Evolutionary conservation across 2,329 filamentous ascomycete species (phyloP), one percentile per base, ranked within the genome.

Genomic region (Knufia fluminis): DNA sequence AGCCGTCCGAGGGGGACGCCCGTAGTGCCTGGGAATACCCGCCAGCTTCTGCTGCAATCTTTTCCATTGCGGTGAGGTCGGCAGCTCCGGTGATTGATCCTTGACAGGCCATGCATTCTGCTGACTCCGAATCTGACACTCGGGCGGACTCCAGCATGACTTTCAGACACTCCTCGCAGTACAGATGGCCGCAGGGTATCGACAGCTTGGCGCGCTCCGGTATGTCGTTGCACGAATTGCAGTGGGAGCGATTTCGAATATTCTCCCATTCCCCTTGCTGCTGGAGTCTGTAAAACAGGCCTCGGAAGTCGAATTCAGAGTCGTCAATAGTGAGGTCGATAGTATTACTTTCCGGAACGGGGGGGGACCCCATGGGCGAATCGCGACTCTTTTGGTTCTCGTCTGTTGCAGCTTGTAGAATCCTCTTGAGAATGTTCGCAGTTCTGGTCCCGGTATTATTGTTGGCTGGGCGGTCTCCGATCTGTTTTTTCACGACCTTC

Each of bases 131-230:
- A 26, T 50, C 35, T 14, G 48, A 52, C 3, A 32, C 45, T 17
- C 35, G 39, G 17, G 44, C 23, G 7, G 46, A 46, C 2, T 60
- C 44, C 0, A 63, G n/a, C 39, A 68, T 50, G 2, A 59, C 55
- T 1, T 59, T 56, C 6, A 77, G 62, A 54, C 79, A 82, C 0
- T 63, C 59, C 1, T 60, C 49, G 60, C 79, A 83, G 54, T 77
- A 78, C 3, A 80, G 60, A 52, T 83, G 79, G 14, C 67, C 64
- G 57, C 79, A 83, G 3, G 68, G 62, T 0, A 76, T 17, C 3
- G 45, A 48, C 9, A 48, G 22, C 45, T 48, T 76, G 24, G 76
- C 63, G 8, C 67, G 54, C 0, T 61, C 55, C 0, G 74, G 73
- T 0, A 60, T 43, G 19, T 59, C 55, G 2, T 58, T 54, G 61